These are phyloP conservation scores for Termitomyces sp. DNA, from an alignment of 768 basidiomycete genomes.

Conservation along the genomic window DNA sequence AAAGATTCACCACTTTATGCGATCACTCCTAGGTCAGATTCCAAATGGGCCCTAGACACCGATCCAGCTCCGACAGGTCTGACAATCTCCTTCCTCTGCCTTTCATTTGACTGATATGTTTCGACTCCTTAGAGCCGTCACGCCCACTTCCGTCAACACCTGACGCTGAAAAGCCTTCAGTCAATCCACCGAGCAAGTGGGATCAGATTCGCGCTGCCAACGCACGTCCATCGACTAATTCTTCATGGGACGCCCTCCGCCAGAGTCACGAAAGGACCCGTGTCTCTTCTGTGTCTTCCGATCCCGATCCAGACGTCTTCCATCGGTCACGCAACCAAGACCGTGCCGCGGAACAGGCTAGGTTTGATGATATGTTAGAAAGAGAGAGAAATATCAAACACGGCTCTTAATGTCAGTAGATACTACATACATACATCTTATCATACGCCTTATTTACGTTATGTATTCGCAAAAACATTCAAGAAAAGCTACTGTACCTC, in stretches of 20 bases:
- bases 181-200: slow-evolving; percentile 41
- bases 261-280: slow-evolving; percentile 44
- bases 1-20: slow-evolving; percentile 27
- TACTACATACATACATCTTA: not conserved
- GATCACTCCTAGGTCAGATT: slow-evolving; percentile 13
- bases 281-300: slow-evolving; percentile 13
- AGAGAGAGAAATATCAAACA: slow-evolving; percentile 42
- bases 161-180: slow-evolving; percentile 4
- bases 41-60: slow-evolving; percentile 9
- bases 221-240: slow-evolving; percentile 31
- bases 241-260: slow-evolving; percentile 66
- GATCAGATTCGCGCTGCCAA: slow-evolving; percentile 61
- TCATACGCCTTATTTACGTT: not conserved
- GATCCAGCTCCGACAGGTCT: slow-evolving; percentile 6
- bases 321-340: slow-evolving; percentile 19
- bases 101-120: not conserved
- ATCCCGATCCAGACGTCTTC: not conserved
- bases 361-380: slow-evolving; percentile 55
- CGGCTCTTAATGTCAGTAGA: not conserved
- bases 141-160: slow-evolving; percentile 7
- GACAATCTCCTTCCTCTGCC: not conserved
- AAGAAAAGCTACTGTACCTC: not conserved
- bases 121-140: slow-evolving; percentile 3
- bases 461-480: not conserved
- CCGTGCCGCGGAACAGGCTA: slow-evolving; percentile 42